Percentiles rank a stretch among this genome's conserved stretches.
Evolutionary conservation across 2,329 filamentous ascomycete genomes (phyloP).

Genomic region (Botryotinia convoluta): DNA sequence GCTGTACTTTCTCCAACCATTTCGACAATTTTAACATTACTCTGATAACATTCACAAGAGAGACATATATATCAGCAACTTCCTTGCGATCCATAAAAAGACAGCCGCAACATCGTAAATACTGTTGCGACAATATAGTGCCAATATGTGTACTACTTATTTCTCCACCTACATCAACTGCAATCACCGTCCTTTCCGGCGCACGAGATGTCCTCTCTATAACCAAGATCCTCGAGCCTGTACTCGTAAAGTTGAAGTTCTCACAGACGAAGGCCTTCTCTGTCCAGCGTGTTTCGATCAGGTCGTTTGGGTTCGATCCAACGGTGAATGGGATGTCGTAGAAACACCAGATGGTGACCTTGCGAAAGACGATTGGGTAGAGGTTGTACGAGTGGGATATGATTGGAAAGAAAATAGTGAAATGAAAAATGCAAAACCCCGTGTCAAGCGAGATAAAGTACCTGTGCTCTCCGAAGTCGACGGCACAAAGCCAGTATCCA

Average conservation of each 20-base stretch:
- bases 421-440: not conserved
- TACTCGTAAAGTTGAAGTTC: conserved; percentile 1
- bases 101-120: not conserved
- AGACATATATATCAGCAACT: not conserved
- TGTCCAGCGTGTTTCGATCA: conserved; percentile 8
- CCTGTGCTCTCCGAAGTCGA: not conserved
- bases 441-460: not conserved
- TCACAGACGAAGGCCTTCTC: not conserved
- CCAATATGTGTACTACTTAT: conserved; percentile 14
- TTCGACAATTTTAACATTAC: not conserved
- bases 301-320: conserved; percentile 12
- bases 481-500: not conserved
- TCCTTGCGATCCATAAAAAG: not conserved
- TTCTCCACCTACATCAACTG: conserved; percentile 15
- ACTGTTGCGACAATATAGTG: not conserved
- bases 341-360: conserved; percentile 15
- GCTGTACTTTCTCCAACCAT: not conserved
- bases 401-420: conserved; percentile 7
- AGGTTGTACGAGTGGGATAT: conserved; percentile 15
- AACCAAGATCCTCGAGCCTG: not conserved
- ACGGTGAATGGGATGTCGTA: conserved; percentile 16
- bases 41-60: not conserved
- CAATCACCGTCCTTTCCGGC: not conserved
- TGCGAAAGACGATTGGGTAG: conserved; percentile 14
- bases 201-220: conserved; percentile 1